A percentile compares a stretch with the other conserved stretches of the same genome.
These are phyloP conservation scores for Arachis hypogaea DNA, from an alignment of 306 rosid species.

Conservation along the genomic window DNA sequence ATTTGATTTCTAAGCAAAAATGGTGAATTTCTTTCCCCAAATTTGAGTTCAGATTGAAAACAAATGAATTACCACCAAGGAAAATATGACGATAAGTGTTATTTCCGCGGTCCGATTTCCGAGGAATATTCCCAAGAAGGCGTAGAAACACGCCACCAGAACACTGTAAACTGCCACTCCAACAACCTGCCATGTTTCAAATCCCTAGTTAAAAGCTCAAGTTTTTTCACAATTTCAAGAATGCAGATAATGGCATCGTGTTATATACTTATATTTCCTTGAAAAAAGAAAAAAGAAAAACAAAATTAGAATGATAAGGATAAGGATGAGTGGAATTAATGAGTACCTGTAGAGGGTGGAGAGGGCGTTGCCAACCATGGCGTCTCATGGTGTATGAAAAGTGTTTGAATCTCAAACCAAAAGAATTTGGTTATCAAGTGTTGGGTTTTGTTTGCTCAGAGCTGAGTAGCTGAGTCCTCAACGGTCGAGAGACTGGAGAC, in stretches of 20 bases:
- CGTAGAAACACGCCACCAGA: constrained; percentile 70
- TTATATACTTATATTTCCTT: too few relatives aligned
- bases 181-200: constrained; percentile 58
- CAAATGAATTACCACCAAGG: constrained; percentile 56
- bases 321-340: neutral
- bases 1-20: neutral
- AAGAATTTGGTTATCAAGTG: neutral
- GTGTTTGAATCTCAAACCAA: neutral
- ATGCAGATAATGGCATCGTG: neutral
- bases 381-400: constrained; percentile 58
- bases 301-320: neutral
- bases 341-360: constrained; percentile 84
- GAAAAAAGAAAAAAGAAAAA: constrained; percentile 4
- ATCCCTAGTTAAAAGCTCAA: constrained; percentile 13
- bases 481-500: constrained; percentile 39
- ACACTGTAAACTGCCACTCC: constrained; percentile 71
- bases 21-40: neutral
- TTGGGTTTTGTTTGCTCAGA: neutral
- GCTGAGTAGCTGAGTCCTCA: constrained; percentile 2
- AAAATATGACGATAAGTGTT: constrained; percentile 56
- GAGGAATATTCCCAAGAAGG: constrained; percentile 81
- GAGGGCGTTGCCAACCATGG: constrained; percentile 97
- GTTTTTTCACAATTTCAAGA: neutral
- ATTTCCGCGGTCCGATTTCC: constrained; percentile 71
- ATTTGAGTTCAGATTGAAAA: neutral